Conservation (phyloP, 306 rosid species). For the Inga leiocalycina region DNA sequence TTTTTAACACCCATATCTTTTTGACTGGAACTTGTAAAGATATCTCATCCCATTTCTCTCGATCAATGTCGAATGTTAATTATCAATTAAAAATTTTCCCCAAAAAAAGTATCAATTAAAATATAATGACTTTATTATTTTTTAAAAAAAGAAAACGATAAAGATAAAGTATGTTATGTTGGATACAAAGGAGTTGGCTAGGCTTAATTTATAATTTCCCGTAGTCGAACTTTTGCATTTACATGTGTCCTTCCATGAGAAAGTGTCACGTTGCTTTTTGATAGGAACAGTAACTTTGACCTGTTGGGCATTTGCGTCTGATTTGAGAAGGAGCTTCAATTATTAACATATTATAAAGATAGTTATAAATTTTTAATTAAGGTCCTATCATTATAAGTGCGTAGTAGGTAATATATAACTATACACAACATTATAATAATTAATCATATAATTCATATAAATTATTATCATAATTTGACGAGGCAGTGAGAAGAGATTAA, state of each 20-base stretch:
- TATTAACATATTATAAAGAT: background rate
- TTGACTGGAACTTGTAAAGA: constrained; percentile 23
- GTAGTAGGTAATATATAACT: no score
- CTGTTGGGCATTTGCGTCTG: background rate
- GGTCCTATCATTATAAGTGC: background rate
- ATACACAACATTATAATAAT: no score
- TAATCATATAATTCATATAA: background rate
- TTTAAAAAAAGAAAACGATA: background rate
- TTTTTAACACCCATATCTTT: constrained; percentile 14
- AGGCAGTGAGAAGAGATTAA: background rate
- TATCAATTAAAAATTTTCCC: background rate
- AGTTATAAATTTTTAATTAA: background rate
- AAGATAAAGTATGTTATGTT: background rate
- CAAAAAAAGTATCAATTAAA: no score
- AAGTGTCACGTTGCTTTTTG: constrained; percentile 21
- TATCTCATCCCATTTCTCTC: background rate
- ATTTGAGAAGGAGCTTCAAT: background rate
- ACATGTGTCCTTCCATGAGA: constrained; percentile 4
- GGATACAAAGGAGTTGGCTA: background rate
- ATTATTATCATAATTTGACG: background rate
- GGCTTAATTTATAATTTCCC: constrained; percentile 9
- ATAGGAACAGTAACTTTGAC: constrained; percentile 24
- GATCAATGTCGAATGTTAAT: constrained; percentile 15
- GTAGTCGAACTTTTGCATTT: constrained; percentile 9
- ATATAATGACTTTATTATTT: constrained; percentile 11